Percentiles rank a stretch among this genome's conserved stretches.
phyloP scores from a whole-genome alignment of 768 basidiomycete genomes.

The Boletus eberwhitei region DNA sequence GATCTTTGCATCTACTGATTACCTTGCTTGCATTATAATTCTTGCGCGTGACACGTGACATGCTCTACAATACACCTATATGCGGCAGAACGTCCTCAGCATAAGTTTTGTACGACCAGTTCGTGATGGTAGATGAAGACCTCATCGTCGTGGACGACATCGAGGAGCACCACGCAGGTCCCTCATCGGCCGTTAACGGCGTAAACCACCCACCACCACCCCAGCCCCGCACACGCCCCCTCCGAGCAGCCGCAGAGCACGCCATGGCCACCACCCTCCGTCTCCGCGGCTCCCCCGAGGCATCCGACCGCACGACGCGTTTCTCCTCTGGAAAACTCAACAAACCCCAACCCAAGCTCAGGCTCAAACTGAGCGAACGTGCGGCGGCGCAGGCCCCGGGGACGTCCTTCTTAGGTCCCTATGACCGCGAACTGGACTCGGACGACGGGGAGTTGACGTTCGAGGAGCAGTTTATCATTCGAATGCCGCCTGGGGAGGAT shows the following conservation, averaged over 20 bases:
- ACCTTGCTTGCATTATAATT: too few species aligned
- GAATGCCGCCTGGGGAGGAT: conserved; percentile 84
- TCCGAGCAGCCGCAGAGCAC: conserved; percentile 32
- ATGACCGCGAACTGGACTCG: conserved; percentile 92
- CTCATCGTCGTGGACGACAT: conserved; percentile 61
- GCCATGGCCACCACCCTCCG: conserved; percentile 36
- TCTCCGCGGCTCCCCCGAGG: conserved; percentile 28
- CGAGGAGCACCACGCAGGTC: conserved; percentile 39
- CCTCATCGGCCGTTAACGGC: conserved; percentile 35
- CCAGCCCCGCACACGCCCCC: conserved; percentile 28
- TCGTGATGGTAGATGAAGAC: conserved; percentile 50
- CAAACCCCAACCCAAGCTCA: conserved; percentile 68
- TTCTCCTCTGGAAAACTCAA: conserved; percentile 48
- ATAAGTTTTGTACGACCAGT: neutral
- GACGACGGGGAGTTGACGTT: conserved; percentile 93
- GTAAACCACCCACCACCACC: conserved; percentile 13
- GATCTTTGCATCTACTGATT: neutral
- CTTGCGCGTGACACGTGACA: conserved; percentile 16
- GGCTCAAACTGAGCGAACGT: conserved; percentile 84
- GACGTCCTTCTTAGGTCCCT: conserved; percentile 85
- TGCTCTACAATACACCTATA: conserved; percentile 1
- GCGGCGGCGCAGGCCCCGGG: conserved; percentile 78
- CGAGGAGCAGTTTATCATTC: conserved; percentile 94
- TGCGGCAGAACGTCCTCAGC: neutral
- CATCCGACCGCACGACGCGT: conserved; percentile 53